Percentiles rank a stretch among this genome's conserved stretches.
Evolutionary conservation across 192 early-diverging fungal genomes (phyloP).

Genomic region (Rhizoclosmatium globosum): DNA sequence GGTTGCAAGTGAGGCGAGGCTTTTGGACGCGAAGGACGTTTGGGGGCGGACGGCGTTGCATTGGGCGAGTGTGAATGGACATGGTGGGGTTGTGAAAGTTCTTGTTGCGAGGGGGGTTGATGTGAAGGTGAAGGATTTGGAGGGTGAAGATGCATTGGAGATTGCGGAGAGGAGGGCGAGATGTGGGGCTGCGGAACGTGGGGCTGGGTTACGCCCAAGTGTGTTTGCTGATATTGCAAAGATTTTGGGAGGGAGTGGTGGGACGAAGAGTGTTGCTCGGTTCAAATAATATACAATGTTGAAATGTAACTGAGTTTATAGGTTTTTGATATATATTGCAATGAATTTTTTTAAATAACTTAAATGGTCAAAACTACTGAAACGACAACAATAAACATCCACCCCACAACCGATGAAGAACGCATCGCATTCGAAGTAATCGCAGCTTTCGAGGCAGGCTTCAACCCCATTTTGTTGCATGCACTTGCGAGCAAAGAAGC

Average conservation of each 20-base stretch:
- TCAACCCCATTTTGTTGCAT: not conserved
- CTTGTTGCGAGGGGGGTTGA: slow-evolving; percentile 39
- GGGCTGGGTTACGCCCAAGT: slow-evolving; percentile 40
- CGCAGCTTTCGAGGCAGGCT: not conserved
- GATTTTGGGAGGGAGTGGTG: slow-evolving; percentile 46
- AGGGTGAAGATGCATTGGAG: slow-evolving; percentile 38
- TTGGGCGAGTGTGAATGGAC: slow-evolving; percentile 53
- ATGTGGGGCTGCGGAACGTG: slow-evolving; percentile 46
- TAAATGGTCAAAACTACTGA: not conserved
- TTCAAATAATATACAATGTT: not conserved
- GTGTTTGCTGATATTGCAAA: slow-evolving; percentile 55
- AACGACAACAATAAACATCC: not conserved
- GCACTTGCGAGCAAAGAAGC: not conserved
- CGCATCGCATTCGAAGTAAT: not conserved
- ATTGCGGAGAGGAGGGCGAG: slow-evolving; percentile 51
- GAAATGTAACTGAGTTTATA: too few species aligned
- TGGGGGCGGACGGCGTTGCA: slow-evolving; percentile 45
- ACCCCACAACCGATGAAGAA: not conserved
- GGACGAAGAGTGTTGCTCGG: slow-evolving; percentile 37
- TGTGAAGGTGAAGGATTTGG: slow-evolving; percentile 22
- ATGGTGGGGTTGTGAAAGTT: slow-evolving; percentile 35
- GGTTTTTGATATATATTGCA: too few species aligned
- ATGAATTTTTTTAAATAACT: too few species aligned
- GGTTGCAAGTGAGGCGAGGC: not conserved
- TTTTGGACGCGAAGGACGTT: slow-evolving; percentile 27